Base-by-base conservation (phyloP, 257 asterid species). In the Primulina huaijiensis region DNA sequence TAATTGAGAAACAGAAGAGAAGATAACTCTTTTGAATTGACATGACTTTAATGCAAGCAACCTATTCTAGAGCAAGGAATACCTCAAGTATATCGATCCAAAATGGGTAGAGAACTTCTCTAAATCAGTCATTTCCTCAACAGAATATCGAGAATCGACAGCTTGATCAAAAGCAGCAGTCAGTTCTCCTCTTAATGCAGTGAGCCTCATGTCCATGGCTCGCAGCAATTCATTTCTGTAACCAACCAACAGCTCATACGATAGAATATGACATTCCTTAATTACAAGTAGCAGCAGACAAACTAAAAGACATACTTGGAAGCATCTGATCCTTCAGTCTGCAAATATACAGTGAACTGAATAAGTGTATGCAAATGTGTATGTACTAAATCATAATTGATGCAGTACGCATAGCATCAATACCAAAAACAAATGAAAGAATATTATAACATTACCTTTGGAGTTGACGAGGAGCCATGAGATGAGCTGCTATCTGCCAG, bases 271-370 rank as follows among this genome's bases (percentile, higher is more conserved):
- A 30, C 59, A 59, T 40, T 34, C 62, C 19, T 66, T 63, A 30
- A 64, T 69, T 53, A 27, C 62, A 74, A 69, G 68, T 65, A 58
- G 64, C 62, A 65, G 58, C 59, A 58, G 68, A 69, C 57, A 76
- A 64, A 75, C 62, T 43, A 59, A 60, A 23, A 67, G 64, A 76
- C 84, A 68, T 95, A 95, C 99, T 91, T 95, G 75, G 99, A 86
- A 77, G 95, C 85, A 78, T 88, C 85, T 46, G 53, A 43, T 12
- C 20, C 56, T 46, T 46, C 56, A 46, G 56, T 46, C 56, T 46
- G 56, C 7, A 46, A 14, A 16, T 46, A 46, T 46, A 12, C 78
- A 77, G 81, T 60, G 34, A 55, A 73, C 72, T 70, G 31, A 67
- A 79, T 70, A 43, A 70, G 72, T 33, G 64, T 35, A 57, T 69